phyloP scores from a whole-genome alignment of 78 protist genomes.

The Dictyostelium purpureum region DNA sequence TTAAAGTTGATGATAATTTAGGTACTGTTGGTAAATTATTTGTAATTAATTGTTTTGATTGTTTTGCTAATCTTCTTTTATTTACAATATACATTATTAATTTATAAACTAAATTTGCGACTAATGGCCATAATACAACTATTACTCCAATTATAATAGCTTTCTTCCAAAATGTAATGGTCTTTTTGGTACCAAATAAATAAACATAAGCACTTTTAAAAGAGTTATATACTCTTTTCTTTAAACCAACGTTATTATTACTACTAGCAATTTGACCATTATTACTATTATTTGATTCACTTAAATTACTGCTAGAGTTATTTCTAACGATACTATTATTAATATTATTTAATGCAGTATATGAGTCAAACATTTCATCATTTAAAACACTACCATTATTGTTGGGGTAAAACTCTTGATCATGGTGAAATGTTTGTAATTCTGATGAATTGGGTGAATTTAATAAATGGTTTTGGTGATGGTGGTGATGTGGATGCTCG shows the following conservation, averaged over 20 bases:
- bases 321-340: not conserved
- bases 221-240: not conserved
- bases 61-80: not conserved
- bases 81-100: not conserved
- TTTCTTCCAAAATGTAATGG: conserved; percentile 24
- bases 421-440: not conserved
- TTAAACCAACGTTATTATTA: not conserved
- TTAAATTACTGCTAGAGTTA: not conserved
- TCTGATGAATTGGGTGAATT: not conserved
- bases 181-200: conserved; percentile 25
- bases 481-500: not conserved
- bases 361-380: not conserved
- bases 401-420: not conserved
- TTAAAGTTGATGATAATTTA: not conserved
- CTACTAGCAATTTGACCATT: not conserved
- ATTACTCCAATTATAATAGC: conserved; percentile 6
- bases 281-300: not conserved
- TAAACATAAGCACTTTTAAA: conserved; percentile 23
- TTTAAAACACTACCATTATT: conserved; percentile 16
- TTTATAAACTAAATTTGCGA: conserved; percentile 23
- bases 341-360: conserved; percentile 18
- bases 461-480: not conserved
- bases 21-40: not conserved
- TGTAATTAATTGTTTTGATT: not conserved
- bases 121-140: conserved; percentile 40